Base-by-base conservation (phyloP, 371 early-diverging fungal species). In the Circinella umbellata region DNA sequence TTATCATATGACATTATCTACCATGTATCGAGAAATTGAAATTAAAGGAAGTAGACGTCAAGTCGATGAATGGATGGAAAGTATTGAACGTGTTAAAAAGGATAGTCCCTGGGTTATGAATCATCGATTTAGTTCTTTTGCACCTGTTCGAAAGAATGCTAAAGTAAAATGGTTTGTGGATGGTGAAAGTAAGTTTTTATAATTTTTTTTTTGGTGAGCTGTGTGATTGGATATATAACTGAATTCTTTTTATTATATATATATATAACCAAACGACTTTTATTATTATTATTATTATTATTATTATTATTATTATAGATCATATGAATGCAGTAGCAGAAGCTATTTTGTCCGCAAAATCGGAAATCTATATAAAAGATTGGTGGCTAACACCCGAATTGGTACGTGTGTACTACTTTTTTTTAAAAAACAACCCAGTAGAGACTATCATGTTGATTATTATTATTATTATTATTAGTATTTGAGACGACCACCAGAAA, bases 371-470 rank as follows among this genome's bases (percentile, higher is more conserved):
- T 75, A 95, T 96, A 64, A 86, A 84, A 11, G 98, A 94, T 76
- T 98, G 98, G 98, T 96, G 96, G 94, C 80, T 95, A 36, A 85
- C 90, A 11, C 95, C 95, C 8, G 94, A 95, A 69, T 61, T 95
- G 76, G 89, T 89, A 80, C 69, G 35, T 69, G 35, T 34, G 49
- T 27, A n/a, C 17, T 17, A 66, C 36, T 46, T 6, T 48, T 10
- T 49, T 63, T 63, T n/a, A 27, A 20, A 3, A 14, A 34, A 47
- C 51, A 51, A 51, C 2, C 8, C 6, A 51, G 3, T 13, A 15
- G 51, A 3, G 5, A 51, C 7, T 51, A 51, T 6, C 51, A 13
- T n/a, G n/a, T 4, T 15, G 15, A 51, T 5, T 51, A 5, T 13
- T 46, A 60, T 59, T 72, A 17, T 14, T 54, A 57, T n/a, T 54